Percentiles rank a stretch among this genome's conserved stretches.
Evolutionary conservation across 345 rosid genomes (phyloP).

Genomic region (Dovyalis caffra): DNA sequence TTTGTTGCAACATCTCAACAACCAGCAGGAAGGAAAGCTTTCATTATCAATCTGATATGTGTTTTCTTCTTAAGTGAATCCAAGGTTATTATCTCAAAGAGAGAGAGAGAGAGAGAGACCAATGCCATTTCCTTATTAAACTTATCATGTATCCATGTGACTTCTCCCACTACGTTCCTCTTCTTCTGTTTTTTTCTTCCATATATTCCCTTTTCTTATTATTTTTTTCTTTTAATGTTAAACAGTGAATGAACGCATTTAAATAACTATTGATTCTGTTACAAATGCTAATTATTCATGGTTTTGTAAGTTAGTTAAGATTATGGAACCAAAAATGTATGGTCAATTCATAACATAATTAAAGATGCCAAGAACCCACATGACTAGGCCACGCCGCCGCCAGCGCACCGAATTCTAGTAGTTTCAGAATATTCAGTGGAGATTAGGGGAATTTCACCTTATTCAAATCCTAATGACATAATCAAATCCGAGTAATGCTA

Average conservation of each 20-base stretch:
- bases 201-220: background rate
- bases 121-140: background rate
- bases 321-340: background rate
- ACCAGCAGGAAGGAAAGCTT: constrained; percentile 23
- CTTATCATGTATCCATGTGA: constrained; percentile 5
- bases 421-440: background rate
- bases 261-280: background rate
- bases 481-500: constrained; percentile 29
- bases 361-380: background rate
- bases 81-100: background rate
- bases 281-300: background rate
- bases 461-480: constrained; percentile 11
- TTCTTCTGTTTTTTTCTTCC: background rate
- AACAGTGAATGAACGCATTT: too few species aligned
- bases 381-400: constrained; percentile 27
- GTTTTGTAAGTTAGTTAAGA: background rate
- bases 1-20: constrained; percentile 24
- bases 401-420: constrained; percentile 18
- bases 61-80: background rate
- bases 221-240: background rate
- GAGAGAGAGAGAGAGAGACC: too few species aligned
- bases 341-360: background rate
- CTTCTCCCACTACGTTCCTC: too few species aligned
- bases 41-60: constrained; percentile 18
- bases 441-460: constrained; percentile 6